phyloP scores from a whole-genome alignment of 495 filamentous ascomycete species.

The Xylaria telfairii region DNA sequence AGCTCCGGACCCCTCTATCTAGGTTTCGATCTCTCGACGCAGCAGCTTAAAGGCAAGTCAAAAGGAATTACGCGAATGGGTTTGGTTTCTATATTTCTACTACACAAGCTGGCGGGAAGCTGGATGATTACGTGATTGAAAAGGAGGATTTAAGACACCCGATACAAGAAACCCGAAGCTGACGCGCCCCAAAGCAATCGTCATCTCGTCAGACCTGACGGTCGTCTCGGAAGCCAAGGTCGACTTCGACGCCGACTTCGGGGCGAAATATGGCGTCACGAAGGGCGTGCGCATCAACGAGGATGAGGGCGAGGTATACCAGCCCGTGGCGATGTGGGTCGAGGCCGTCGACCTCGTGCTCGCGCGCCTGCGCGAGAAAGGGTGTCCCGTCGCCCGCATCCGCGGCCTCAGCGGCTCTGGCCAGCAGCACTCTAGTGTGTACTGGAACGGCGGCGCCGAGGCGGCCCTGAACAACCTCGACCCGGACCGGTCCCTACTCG shows the following conservation, averaged over 20 bases:
- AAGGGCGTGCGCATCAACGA: constrained; percentile 89
- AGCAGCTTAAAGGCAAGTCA: constrained; percentile 83
- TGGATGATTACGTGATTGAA: background rate
- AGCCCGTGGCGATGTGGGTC: constrained; percentile 92
- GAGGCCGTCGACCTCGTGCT: constrained; percentile 89
- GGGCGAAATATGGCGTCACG: constrained; percentile 79
- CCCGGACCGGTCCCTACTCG: constrained; percentile 62
- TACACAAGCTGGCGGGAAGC: background rate
- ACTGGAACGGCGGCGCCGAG: constrained; percentile 83
- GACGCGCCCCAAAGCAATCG: constrained; percentile 60
- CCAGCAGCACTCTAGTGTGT: constrained; percentile 95
- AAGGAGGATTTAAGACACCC: no score
- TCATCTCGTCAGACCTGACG: constrained; percentile 79
- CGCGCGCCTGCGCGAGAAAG: constrained; percentile 69
- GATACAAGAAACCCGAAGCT: background rate
- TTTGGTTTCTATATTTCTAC: background rate
- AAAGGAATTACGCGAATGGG: background rate
- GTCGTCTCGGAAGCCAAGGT: constrained; percentile 77
- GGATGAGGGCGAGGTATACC: constrained; percentile 83
- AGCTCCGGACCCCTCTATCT: constrained; percentile 72
- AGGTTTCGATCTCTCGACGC: constrained; percentile 95
- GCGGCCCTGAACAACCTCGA: constrained; percentile 65
- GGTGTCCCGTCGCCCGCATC: constrained; percentile 78
- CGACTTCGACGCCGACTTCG: constrained; percentile 73
- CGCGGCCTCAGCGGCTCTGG: constrained; percentile 88